Evolutionary conservation across 2,329 filamentous ascomycete genomes (phyloP).

Genomic region (Cercospora citrullina): DNA sequence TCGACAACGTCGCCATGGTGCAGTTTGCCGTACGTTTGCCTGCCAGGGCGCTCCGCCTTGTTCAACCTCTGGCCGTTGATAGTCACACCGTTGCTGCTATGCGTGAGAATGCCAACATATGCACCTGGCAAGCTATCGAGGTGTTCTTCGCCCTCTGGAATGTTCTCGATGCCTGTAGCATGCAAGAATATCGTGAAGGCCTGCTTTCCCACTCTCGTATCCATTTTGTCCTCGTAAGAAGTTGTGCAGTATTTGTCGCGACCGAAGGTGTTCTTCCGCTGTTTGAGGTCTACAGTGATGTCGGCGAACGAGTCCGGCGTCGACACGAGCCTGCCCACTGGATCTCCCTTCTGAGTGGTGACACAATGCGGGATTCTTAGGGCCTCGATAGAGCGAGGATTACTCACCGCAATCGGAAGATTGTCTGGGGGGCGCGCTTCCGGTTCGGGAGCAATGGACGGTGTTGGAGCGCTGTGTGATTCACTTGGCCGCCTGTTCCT

Average conservation of each 20-base stretch:
- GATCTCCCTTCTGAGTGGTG: conserved; percentile 8
- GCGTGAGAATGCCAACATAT: conserved; percentile 74
- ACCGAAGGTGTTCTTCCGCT: conserved; percentile 74
- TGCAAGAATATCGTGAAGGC: conserved; percentile 78
- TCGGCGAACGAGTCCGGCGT: conserved; percentile 64
- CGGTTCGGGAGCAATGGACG: not conserved
- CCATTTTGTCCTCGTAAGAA: conserved; percentile 61
- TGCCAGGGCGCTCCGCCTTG: conserved; percentile 53
- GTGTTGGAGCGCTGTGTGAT: not conserved
- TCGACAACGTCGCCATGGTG: conserved; percentile 75
- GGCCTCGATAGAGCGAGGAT: conserved; percentile 3
- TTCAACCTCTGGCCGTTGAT: conserved; percentile 72
- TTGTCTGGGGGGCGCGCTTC: not conserved
- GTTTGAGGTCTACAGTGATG: conserved; percentile 65
- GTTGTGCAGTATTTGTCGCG: conserved; percentile 68
- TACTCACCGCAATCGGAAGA: not conserved
- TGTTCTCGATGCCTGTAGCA: conserved; percentile 65
- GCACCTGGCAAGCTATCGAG: conserved; percentile 56
- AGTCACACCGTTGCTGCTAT: conserved; percentile 71
- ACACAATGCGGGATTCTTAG: not conserved
- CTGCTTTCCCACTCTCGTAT: conserved; percentile 76
- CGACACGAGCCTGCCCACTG: conserved; percentile 63
- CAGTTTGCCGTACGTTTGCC: conserved; percentile 63
- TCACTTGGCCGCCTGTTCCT: not conserved
- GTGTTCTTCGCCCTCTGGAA: conserved; percentile 53